A percentile compares a stretch with the other conserved stretches of the same genome.
These are phyloP conservation scores for Camelina sativa DNA, from an alignment of 345 rosid species.

Conservation along the genomic window DNA sequence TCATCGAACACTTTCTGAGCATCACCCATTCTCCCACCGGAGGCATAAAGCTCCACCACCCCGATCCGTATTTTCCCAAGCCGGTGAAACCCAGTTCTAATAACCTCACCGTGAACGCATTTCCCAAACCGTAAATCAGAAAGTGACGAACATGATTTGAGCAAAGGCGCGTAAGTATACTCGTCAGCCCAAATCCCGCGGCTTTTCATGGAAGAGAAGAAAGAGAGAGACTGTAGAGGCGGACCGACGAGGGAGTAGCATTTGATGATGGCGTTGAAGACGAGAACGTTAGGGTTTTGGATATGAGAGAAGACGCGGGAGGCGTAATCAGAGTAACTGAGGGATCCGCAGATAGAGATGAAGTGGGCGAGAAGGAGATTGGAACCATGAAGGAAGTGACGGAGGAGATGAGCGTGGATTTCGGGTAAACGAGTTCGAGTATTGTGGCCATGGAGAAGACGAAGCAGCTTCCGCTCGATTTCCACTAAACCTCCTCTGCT, in stretches of 20 bases:
- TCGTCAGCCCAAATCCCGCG: conserved; percentile 68
- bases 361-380: conserved; percentile 69
- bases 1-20: conserved; percentile 65
- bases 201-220: conserved; percentile 57
- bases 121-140: conserved; percentile 47
- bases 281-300: conserved; percentile 55
- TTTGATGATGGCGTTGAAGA: conserved; percentile 71
- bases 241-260: conserved; percentile 59
- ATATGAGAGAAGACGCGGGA: conserved; percentile 50
- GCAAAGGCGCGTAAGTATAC: conserved; percentile 73
- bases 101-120: conserved; percentile 60
- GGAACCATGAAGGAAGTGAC: conserved; percentile 58
- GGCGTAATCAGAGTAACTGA: conserved; percentile 55
- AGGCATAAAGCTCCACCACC: conserved; percentile 55
- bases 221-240: conserved; percentile 52
- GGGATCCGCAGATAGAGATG: conserved; percentile 69
- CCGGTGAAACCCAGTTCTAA: conserved; percentile 53
- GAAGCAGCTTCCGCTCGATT: conserved; percentile 52
- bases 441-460: conserved; percentile 64
- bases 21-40: conserved; percentile 59
- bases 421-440: conserved; percentile 61
- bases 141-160: conserved; percentile 60
- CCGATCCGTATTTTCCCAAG: conserved; percentile 62
- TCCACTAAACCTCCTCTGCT: conserved; percentile 34
- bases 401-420: conserved; percentile 74